These are phyloP conservation scores for Leccinum uliginosum DNA, from an alignment of 768 basidiomycete species.

Conservation along the genomic window DNA sequence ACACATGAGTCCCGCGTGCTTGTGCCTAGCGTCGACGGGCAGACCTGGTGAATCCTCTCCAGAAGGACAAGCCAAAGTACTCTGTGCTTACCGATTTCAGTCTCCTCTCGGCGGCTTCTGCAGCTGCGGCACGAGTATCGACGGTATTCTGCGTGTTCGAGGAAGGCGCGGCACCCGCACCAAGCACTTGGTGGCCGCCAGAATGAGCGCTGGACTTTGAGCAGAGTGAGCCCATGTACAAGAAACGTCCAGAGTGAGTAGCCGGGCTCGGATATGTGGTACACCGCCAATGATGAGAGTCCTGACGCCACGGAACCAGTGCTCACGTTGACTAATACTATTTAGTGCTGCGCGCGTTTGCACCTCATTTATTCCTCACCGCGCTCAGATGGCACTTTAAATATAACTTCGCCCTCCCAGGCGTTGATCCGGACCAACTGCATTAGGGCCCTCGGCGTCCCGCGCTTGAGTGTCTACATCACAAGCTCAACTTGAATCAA, in stretches of 20 bases:
- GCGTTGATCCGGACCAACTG: neutral
- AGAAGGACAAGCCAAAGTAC: constrained; percentile 4
- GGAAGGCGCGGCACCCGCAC: constrained; percentile 31
- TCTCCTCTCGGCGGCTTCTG: constrained; percentile 60
- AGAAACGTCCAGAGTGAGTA: neutral
- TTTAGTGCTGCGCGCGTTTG: constrained; percentile 2
- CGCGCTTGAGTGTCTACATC: neutral
- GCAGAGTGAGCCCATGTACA: constrained; percentile 55
- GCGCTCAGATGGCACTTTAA: constrained; percentile 4
- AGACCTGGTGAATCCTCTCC: constrained; percentile 22
- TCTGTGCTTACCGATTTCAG: constrained; percentile 46
- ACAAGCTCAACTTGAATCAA: neutral
- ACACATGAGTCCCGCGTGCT: constrained; percentile 38
- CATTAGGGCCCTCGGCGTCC: neutral
- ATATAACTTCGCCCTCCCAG: neutral
- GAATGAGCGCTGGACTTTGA: constrained; percentile 45
- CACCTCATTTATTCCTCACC: constrained; percentile 21
- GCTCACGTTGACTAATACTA: constrained; percentile 13
- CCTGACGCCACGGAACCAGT: neutral
- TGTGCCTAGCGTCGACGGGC: constrained; percentile 30
- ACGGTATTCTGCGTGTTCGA: constrained; percentile 21
- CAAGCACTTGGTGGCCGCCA: constrained; percentile 47
- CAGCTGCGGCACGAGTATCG: constrained; percentile 52
- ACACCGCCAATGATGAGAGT: neutral
- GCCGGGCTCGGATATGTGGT: neutral